These are phyloP conservation scores for Hansenula sp. DNA, from an alignment of 1,139 yeast genomes.

Conservation along the genomic window DNA sequence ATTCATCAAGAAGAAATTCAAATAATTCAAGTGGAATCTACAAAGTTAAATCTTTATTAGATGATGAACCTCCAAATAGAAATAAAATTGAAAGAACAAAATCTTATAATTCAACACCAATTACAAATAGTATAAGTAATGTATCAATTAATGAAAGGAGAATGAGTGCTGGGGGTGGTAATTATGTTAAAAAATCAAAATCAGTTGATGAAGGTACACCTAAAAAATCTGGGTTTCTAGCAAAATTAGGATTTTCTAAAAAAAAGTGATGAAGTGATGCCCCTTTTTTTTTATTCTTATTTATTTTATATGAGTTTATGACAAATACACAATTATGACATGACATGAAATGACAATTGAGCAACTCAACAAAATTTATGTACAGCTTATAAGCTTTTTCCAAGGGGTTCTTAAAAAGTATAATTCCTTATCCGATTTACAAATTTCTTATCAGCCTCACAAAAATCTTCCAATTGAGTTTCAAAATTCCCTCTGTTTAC, in stretches of 20 bases:
- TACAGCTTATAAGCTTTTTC: neutral
- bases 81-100: constrained; percentile 9
- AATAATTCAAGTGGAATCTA: constrained; percentile 19
- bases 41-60: constrained; percentile 31
- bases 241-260: constrained; percentile 3
- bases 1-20: constrained; percentile 16
- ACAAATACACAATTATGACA: too few species aligned
- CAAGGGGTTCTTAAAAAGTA: neutral
- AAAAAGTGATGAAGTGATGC: neutral
- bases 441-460: neutral
- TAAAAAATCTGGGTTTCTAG: constrained; percentile 9
- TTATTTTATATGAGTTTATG: neutral
- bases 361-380: neutral
- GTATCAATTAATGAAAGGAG: neutral
- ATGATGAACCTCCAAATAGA: constrained; percentile 9
- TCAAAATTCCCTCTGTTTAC: too few species aligned
- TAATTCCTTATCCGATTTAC: neutral
- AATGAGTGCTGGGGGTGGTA: constrained; percentile 5
- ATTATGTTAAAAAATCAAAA: constrained; percentile 5
- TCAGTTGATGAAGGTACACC: constrained; percentile 1
- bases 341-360: neutral
- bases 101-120: constrained; percentile 5
- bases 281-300: neutral
- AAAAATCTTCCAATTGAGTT: neutral
- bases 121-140: neutral